Evolutionary conservation across 169 alveolate genomes (phyloP).

Genomic region (Ichthyophthirius multifiliis): DNA sequence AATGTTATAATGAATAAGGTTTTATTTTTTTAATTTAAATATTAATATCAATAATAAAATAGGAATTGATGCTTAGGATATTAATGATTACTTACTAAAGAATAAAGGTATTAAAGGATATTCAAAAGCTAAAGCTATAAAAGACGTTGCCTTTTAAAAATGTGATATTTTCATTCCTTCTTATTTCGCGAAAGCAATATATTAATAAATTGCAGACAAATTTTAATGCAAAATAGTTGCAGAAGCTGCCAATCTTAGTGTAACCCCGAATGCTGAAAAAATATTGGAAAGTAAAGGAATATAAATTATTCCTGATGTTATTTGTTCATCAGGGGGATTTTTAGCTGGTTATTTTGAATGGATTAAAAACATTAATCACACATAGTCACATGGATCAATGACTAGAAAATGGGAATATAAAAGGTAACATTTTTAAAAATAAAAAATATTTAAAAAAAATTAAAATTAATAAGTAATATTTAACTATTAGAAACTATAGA

Average conservation of each 20-base stretch:
- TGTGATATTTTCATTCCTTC: constrained; percentile 55
- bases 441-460: neutral
- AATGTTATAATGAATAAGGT: constrained; percentile 48
- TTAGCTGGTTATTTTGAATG: constrained; percentile 36
- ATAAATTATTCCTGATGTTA: constrained; percentile 27
- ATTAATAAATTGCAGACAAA: constrained; percentile 33
- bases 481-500: neutral
- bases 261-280: constrained; percentile 62
- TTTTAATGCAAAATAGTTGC: constrained; percentile 56
- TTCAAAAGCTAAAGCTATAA: neutral
- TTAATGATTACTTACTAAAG: too few species aligned
- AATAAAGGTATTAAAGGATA: neutral
- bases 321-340: constrained; percentile 36
- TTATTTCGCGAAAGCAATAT: constrained; percentile 31
- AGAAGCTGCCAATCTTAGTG: constrained; percentile 71
- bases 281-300: constrained; percentile 21
- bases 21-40: too few species aligned
- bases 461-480: neutral
- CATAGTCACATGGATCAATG: constrained; percentile 28
- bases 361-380: constrained; percentile 31
- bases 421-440: too few species aligned
- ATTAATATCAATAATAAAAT: neutral
- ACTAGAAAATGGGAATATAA: constrained; percentile 46
- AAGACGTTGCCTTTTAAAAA: constrained; percentile 8
- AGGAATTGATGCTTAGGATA: too few species aligned